phyloP scores from a whole-genome alignment of 768 basidiomycete species.

The Jaapia argillacea region DNA sequence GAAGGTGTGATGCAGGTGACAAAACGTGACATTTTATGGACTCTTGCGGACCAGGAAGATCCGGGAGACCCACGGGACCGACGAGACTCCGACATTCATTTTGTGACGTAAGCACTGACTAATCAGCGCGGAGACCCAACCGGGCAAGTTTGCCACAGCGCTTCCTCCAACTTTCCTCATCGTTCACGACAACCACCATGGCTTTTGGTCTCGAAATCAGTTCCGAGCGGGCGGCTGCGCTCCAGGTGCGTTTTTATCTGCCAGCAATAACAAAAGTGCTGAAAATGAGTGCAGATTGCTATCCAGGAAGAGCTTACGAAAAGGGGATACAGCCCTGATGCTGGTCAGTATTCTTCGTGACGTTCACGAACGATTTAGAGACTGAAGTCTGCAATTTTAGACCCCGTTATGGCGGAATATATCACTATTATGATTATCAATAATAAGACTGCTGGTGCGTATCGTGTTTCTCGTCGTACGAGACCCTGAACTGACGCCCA shows the following conservation, averaged over 20 bases:
- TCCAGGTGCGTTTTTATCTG: slow-evolving; percentile 41
- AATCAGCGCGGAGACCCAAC: too few species aligned
- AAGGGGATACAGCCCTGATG: slow-evolving; percentile 65
- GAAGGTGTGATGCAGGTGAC: too few species aligned
- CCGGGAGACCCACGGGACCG: too few species aligned
- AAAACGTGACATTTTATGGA: too few species aligned
- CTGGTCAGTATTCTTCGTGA: slow-evolving; percentile 46
- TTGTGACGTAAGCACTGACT: too few species aligned
- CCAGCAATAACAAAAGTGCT: background rate
- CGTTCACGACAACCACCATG: too few species aligned
- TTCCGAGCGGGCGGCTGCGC: slow-evolving; percentile 61
- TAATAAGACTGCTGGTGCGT: slow-evolving; percentile 70
- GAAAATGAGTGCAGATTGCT: slow-evolving; percentile 39
- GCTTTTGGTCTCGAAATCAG: slow-evolving; percentile 70
- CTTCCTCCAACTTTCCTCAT: too few species aligned
- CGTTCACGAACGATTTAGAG: slow-evolving; percentile 8
- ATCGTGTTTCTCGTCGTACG: background rate
- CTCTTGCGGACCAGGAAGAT: too few species aligned
- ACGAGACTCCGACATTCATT: too few species aligned
- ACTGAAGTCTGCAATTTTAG: slow-evolving; percentile 23
- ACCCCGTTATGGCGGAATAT: slow-evolving; percentile 90
- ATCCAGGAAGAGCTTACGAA: slow-evolving; percentile 75
- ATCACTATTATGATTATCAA: slow-evolving; percentile 95
- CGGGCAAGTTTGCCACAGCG: too few species aligned
- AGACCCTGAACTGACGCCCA: slow-evolving; percentile 5